Evolutionary conservation across 441 rosid genomes (phyloP).

Genomic region (Euphorbia celastroides): DNA sequence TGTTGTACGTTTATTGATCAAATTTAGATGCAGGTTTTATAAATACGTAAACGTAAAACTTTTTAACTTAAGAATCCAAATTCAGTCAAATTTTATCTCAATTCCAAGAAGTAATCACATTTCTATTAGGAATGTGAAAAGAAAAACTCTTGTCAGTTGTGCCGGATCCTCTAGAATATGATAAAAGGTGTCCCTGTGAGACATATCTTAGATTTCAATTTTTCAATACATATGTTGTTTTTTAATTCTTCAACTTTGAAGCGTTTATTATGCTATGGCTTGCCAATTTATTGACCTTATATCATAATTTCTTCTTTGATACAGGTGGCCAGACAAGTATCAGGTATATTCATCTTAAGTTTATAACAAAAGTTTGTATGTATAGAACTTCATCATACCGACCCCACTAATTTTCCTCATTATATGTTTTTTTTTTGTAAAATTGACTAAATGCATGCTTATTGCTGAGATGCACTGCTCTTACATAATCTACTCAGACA

Average conservation of each 20-base stretch:
- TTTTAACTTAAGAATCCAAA: not conserved
- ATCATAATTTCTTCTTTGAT: conserved; percentile 12
- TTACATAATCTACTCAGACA: not conserved
- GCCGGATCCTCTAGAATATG: not conserved
- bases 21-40: not conserved
- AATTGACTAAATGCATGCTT: not conserved
- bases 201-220: not conserved
- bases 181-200: not conserved
- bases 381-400: not conserved
- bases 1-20: not conserved
- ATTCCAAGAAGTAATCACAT: no score
- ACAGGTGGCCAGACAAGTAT: conserved; percentile 85
- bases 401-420: not conserved
- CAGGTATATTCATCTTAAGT: conserved; percentile 38
- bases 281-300: conserved; percentile 13
- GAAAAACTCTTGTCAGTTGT: not conserved
- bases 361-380: not conserved
- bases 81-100: no score
- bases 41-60: not conserved
- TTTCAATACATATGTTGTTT: not conserved
- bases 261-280: not conserved
- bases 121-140: not conserved
- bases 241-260: no score
- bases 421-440: no score
- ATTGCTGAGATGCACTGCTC: not conserved